phyloP scores from a whole-genome alignment of 768 basidiomycete species.

The Mrakia gelida region DNA sequence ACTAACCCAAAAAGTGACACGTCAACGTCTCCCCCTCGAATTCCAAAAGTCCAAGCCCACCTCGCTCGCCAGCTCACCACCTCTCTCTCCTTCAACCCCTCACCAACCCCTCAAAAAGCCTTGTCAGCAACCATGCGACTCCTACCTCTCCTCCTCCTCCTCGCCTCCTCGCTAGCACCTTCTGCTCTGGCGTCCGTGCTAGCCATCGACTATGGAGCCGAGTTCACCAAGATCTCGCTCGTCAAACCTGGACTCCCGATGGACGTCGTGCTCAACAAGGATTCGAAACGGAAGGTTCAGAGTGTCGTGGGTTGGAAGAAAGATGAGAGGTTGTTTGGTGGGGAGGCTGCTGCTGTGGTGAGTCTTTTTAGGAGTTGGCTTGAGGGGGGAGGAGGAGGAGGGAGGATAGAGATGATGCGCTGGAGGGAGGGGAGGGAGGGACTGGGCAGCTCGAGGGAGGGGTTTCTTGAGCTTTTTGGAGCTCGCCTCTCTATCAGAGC shows the following conservation, averaged over 20 bases:
- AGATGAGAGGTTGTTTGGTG: slow-evolving; percentile 80
- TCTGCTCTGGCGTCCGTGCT: slow-evolving; percentile 65
- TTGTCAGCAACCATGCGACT: slow-evolving; percentile 28
- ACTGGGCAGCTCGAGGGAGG: background rate
- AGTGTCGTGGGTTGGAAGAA: slow-evolving; percentile 83
- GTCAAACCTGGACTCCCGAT: slow-evolving; percentile 93
- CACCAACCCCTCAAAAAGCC: background rate
- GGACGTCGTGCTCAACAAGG: slow-evolving; percentile 92
- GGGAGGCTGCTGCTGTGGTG: slow-evolving; percentile 83
- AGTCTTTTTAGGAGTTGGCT: slow-evolving; percentile 43
- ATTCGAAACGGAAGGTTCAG: slow-evolving; percentile 93
- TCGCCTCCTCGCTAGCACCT: slow-evolving; percentile 9
- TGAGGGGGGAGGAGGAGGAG: background rate
- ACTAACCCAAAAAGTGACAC: background rate
- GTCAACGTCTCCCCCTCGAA: background rate
- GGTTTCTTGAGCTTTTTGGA: too few species aligned
- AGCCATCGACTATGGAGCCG: slow-evolving; percentile 96
- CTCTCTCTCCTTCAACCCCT: background rate
- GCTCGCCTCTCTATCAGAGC: too few species aligned
- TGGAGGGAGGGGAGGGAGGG: background rate
- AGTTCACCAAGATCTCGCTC: slow-evolving; percentile 93
- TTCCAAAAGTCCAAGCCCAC: background rate
- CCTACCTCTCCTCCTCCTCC: slow-evolving; percentile 30
- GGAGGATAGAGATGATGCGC: slow-evolving; percentile 13
- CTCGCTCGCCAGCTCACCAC: slow-evolving; percentile 10